Percentiles rank a stretch among this genome's conserved stretches.
phyloP scores from a whole-genome alignment of 768 basidiomycete genomes.

The Boletales sp. region DNA sequence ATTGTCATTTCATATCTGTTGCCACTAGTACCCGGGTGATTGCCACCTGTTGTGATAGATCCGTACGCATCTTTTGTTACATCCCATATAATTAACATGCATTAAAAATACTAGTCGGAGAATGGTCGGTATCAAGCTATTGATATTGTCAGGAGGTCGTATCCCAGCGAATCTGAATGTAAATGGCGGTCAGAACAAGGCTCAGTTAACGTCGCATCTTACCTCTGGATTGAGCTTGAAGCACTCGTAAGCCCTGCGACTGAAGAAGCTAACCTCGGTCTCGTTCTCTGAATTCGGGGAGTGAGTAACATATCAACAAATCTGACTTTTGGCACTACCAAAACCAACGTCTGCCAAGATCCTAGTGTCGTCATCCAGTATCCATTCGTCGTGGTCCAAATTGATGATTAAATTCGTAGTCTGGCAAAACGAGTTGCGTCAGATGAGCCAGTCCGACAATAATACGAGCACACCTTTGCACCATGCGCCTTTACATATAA shows the following conservation, averaged over 20 bases:
- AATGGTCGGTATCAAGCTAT: background rate
- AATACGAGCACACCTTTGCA: slow-evolving; percentile 59
- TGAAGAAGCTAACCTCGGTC: slow-evolving; percentile 92
- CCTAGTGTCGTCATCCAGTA: slow-evolving; percentile 64
- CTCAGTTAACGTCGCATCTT: background rate
- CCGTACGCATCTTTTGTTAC: slow-evolving; percentile 24
- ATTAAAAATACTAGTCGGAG: slow-evolving; percentile 6
- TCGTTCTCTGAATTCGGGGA: slow-evolving; percentile 71
- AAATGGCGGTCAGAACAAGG: background rate
- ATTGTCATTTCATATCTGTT: slow-evolving; percentile 18
- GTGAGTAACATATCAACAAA: background rate
- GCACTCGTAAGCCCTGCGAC: slow-evolving; percentile 64
- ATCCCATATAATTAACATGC: slow-evolving; percentile 29
- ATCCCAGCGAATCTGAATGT: slow-evolving; percentile 29
- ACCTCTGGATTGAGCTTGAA: slow-evolving; percentile 88
- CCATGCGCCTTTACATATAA: slow-evolving; percentile 94
- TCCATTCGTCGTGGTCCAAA: slow-evolving; percentile 93
- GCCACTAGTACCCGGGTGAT: slow-evolving; percentile 19
- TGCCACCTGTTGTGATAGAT: slow-evolving; percentile 28
- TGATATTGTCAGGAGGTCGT: slow-evolving; percentile 6
- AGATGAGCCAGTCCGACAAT: background rate
- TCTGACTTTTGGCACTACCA: slow-evolving; percentile 49
- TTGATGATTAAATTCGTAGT: slow-evolving; percentile 98
- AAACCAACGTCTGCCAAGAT: slow-evolving; percentile 70
- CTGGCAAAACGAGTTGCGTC: slow-evolving; percentile 37